Conservation (phyloP, 2,329 filamentous ascomycete genomes). For the Fulvia fulva region DNA sequence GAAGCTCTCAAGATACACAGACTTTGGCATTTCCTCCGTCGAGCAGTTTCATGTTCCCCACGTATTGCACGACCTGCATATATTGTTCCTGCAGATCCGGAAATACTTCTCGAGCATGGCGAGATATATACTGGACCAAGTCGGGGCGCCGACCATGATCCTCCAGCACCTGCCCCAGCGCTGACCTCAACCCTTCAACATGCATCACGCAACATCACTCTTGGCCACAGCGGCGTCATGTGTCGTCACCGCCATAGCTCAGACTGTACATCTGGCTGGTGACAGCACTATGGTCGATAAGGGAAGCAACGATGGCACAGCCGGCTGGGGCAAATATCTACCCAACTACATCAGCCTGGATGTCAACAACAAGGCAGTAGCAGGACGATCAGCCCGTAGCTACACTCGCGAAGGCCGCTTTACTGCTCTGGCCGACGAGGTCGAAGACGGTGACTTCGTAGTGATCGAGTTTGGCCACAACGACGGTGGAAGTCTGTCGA, state of each 20-base stretch:
- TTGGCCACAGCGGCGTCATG: not conserved
- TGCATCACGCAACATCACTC: not conserved
- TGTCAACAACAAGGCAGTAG: constrained; percentile 62
- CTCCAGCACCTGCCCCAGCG: not conserved
- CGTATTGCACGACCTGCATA: not conserved
- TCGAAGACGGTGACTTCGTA: constrained; percentile 60
- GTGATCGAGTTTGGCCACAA: constrained; percentile 72
- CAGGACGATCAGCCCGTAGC: constrained; percentile 62
- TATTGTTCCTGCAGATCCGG: not conserved
- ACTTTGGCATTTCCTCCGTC: not conserved
- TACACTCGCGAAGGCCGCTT: constrained; percentile 66
- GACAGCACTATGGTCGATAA: constrained; percentile 59
- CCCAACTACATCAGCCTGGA: constrained; percentile 48
- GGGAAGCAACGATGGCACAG: constrained; percentile 40
- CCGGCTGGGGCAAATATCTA: constrained; percentile 62
- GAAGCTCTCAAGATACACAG: not conserved
- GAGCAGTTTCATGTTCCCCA: not conserved
- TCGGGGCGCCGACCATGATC: not conserved
- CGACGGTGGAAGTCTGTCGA: constrained; percentile 57
- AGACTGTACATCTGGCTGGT: constrained; percentile 54
- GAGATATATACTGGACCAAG: not conserved
- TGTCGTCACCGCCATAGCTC: constrained; percentile 1
- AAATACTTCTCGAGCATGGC: not conserved
- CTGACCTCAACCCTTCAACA: not conserved
- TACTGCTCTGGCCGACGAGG: constrained; percentile 49